Evolutionary conservation across 2,329 filamentous ascomycete species (phyloP).

Genomic region (Claviceps fusiformis): DNA sequence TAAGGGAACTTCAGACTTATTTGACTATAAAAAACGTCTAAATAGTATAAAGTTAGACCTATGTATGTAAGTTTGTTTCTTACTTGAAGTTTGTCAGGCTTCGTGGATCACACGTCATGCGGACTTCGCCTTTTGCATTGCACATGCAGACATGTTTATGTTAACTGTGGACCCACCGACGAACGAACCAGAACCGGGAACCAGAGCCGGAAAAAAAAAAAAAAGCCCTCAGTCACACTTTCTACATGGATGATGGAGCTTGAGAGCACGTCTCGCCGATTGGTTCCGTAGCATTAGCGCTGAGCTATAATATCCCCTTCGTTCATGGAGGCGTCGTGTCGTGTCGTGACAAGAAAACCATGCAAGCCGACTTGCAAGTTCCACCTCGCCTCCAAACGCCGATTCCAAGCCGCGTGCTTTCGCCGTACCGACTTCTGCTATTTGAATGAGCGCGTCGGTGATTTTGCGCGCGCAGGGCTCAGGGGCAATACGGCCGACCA

Average conservation of each 20-base stretch:
- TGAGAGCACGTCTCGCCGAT: background rate
- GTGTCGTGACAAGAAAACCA: background rate
- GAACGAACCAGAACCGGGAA: background rate
- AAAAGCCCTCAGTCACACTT: background rate
- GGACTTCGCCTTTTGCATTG: too few species aligned
- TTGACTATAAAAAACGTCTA: too few species aligned
- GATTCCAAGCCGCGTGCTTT: background rate
- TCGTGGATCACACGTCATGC: too few species aligned
- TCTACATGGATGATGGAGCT: too few species aligned
- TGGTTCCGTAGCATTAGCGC: background rate
- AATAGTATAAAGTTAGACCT: too few species aligned
- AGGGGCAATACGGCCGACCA: background rate
- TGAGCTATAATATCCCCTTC: slow-evolving; percentile 1
- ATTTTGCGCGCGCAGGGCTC: background rate
- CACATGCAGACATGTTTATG: too few species aligned
- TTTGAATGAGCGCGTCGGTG: background rate
- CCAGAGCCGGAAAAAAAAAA: background rate
- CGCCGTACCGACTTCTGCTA: background rate
- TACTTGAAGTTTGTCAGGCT: too few species aligned
- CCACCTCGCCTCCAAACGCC: background rate
- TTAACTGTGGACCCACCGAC: too few species aligned
- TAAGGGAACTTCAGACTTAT: too few species aligned
- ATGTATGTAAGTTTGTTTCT: too few species aligned
- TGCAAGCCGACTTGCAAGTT: background rate
- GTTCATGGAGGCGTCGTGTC: background rate